Base-by-base conservation (phyloP, 768 basidiomycete genomes). In the Boletus sp. region DNA sequence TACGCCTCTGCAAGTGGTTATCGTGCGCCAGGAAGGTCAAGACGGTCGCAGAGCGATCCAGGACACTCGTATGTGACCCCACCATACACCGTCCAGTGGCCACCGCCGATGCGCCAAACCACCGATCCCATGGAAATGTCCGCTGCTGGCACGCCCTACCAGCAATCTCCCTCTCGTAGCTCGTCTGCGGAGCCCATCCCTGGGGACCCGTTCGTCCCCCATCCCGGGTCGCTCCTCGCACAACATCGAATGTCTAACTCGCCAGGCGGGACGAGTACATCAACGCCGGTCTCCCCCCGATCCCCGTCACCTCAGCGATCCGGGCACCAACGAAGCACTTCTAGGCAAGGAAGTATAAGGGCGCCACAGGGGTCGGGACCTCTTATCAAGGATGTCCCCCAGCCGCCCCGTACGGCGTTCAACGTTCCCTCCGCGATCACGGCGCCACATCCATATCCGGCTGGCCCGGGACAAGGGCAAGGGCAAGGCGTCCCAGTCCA, bases 81-180 rank as follows among this genome's bases (percentile, higher is more conserved):
- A 7, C 71, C 71, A 0, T 65, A 71, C 52, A 58, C 58, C 50
- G 39, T 63, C 18, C 59, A n/a, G 17, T 57, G 70, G 60, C 71
- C 71, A 29, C 47, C 62, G 6, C 70, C 70, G 7, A 63, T 60
- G 3, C 70, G 67, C 20, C 68, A 62, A 11, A 20, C 47, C 18
- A 63, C 61, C 7, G 69, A 62, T 18, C 63, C 67, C 33, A 49
- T 44, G 46, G 57, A 49, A 40, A 42, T 17, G 18, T 20, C 30
- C 4, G 10, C 40, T 39, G n/a, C 14, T 24, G 47, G 45, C 10
- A 28, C 20, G 24, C 40, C 58, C 28, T 12, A 37, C 28, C 54
- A 33, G 39, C 64, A 10, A 12, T 52, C 66, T 6, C 44, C 56
- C 33, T 63, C 68, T 17, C 70, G 66, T 20, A 65, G 42, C 37